Conservation (phyloP, 2,329 filamentous ascomycete species). For the Exutisphaerella laricina region DNA sequence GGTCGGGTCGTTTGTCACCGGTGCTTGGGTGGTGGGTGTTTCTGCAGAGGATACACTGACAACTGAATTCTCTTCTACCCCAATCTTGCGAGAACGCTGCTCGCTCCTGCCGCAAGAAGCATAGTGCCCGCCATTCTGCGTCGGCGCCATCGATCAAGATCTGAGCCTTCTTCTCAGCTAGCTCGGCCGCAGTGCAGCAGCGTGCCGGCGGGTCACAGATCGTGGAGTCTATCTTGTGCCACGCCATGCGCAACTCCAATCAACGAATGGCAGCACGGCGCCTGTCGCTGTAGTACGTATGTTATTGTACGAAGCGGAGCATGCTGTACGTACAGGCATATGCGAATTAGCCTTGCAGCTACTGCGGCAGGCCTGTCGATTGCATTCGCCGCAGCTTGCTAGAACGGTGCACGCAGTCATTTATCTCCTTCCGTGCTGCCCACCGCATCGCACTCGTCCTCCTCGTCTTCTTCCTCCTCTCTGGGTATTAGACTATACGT, state of each 20-base stretch:
- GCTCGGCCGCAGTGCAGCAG: constrained; percentile 1
- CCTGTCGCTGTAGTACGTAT: neutral
- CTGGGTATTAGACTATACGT: constrained; percentile 3
- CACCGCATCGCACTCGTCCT: neutral
- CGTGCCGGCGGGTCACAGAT: constrained; percentile 5
- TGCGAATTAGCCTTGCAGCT: constrained; percentile 12
- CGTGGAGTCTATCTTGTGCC: constrained; percentile 9
- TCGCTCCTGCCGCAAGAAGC: constrained; percentile 3
- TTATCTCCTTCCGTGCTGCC: neutral
- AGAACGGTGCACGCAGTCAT: neutral
- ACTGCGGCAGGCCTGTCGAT: constrained; percentile 8
- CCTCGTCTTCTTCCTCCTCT: neutral
- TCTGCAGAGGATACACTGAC: too few species aligned
- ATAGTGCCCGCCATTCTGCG: too few species aligned
- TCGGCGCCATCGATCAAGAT: constrained; percentile 2
- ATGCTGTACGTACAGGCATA: constrained; percentile 9
- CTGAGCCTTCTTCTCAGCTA: neutral
- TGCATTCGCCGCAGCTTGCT: constrained; percentile 3
- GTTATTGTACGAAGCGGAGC: neutral
- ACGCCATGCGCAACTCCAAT: constrained; percentile 2
- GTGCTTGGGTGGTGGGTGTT: too few species aligned
- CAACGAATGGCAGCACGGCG: neutral
- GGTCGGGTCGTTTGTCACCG: too few species aligned
- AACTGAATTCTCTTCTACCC: too few species aligned
- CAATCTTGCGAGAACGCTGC: constrained; percentile 1